Evolutionary conservation across 768 basidiomycete species (phyloP).

Genomic region (Mycena galericulata): DNA sequence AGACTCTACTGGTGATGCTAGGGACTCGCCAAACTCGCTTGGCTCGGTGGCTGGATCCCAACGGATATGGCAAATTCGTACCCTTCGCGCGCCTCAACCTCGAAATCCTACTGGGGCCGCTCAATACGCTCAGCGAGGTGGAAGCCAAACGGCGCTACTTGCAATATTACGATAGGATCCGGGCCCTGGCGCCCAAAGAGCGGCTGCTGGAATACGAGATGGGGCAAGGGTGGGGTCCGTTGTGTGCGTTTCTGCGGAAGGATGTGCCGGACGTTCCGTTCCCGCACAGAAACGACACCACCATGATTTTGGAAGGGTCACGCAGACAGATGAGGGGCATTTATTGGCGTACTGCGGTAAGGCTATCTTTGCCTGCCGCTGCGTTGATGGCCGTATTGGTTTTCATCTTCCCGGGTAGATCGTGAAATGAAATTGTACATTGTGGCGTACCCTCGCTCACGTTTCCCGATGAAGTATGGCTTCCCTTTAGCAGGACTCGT

Average conservation of each 20-base stretch:
- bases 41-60: conserved; percentile 25
- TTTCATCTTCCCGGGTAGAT: no score
- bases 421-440: no score
- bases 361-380: neutral
- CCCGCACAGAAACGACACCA: conserved; percentile 31
- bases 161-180: conserved; percentile 14
- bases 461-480: no score
- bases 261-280: conserved; percentile 13
- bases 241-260: conserved; percentile 29
- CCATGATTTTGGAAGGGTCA: conserved; percentile 28
- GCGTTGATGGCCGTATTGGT: neutral
- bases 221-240: conserved; percentile 18
- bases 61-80: conserved; percentile 21
- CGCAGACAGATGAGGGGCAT: conserved; percentile 18
- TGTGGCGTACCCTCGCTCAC: no score
- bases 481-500: no score
- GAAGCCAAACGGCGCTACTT: conserved; percentile 8
- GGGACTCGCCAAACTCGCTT: neutral
- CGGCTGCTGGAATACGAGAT: conserved; percentile 23
- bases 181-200: neutral
- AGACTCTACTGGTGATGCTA: conserved; percentile 30
- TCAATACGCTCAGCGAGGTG: neutral
- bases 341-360: conserved; percentile 14
- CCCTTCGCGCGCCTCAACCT: conserved; percentile 31
- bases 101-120: conserved; percentile 27